Percentiles rank a stretch among this genome's conserved stretches.
Conservation (phyloP, 2,329 filamentous ascomycete genomes). For the Fusarium sp. region DNA sequence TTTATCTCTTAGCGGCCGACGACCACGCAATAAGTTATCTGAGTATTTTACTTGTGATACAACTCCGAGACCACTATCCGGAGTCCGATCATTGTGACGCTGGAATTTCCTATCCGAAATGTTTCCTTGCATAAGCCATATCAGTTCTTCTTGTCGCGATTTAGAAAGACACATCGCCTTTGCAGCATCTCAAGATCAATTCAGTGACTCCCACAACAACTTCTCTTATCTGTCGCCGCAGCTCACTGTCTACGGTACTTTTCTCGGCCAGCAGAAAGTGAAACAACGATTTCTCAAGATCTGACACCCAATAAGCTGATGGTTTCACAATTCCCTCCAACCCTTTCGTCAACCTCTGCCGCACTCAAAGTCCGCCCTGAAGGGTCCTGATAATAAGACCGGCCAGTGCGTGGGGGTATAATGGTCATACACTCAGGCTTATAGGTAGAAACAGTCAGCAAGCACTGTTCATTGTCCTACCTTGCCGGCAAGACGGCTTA, state of each 20-base stretch:
- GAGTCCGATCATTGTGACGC: background rate
- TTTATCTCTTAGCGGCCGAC: background rate
- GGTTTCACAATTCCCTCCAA: background rate
- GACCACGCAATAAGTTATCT: background rate
- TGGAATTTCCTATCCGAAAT: background rate
- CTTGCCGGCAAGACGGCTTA: constrained; percentile 22
- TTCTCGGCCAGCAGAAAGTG: background rate
- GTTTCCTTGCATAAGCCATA: background rate
- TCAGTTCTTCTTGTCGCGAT: too few species aligned
- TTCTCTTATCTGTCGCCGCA: background rate
- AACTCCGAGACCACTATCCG: background rate
- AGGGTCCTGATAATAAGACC: background rate
- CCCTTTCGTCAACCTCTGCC: background rate
- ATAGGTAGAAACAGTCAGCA: constrained; percentile 13
- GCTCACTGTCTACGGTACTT: rapidly evolving
- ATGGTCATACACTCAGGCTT: background rate
- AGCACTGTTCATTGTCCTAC: constrained; percentile 24
- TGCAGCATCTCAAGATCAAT: too few species aligned
- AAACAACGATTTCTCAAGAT: background rate
- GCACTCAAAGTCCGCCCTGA: too few species aligned
- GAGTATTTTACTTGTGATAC: too few species aligned
- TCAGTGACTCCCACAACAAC: too few species aligned
- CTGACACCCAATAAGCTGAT: background rate
- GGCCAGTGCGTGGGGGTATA: background rate
- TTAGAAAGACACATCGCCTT: too few species aligned